phyloP scores from a whole-genome alignment of 1,284 basidiomycete genomes.

The Pseudomicrostroma phylloplanum region DNA sequence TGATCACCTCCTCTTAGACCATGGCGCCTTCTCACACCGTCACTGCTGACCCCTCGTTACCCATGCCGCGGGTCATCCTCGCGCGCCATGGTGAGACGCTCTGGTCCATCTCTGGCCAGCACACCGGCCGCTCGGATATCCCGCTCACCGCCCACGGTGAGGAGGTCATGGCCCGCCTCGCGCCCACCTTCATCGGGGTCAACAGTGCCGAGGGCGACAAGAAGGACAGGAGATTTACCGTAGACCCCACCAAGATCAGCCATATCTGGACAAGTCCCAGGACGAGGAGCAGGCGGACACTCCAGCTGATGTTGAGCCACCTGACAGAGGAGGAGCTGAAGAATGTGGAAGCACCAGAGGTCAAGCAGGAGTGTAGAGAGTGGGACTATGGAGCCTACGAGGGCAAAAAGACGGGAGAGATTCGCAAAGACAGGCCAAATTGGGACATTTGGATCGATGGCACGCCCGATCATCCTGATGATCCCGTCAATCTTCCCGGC shows the following conservation, averaged over 20 bases:
- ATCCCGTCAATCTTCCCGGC: conserved; percentile 32
- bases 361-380: conserved; percentile 40
- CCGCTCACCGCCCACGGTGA: conserved; percentile 42
- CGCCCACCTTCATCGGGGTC: conserved; percentile 34
- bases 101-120: conserved; percentile 46
- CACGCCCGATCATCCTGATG: conserved; percentile 35
- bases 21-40: neutral
- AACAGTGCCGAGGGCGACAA: conserved; percentile 23
- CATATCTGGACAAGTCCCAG: conserved; percentile 42
- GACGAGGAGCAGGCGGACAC: conserved; percentile 32
- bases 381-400: conserved; percentile 51
- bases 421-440: conserved; percentile 29
- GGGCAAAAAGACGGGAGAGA: conserved; percentile 35
- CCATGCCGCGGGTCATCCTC: conserved; percentile 46
- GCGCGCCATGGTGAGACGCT: conserved; percentile 48
- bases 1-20: neutral
- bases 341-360: conserved; percentile 24
- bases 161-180: conserved; percentile 36
- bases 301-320: conserved; percentile 37
- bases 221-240: conserved; percentile 13
- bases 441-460: conserved; percentile 49
- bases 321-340: conserved; percentile 20
- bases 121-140: conserved; percentile 46
- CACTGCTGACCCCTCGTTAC: conserved; percentile 9
- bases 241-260: conserved; percentile 34